Evolutionary conservation across 2,329 filamentous ascomycete genomes (phyloP).

Genomic region (Macrophomina pseudophaseolina): DNA sequence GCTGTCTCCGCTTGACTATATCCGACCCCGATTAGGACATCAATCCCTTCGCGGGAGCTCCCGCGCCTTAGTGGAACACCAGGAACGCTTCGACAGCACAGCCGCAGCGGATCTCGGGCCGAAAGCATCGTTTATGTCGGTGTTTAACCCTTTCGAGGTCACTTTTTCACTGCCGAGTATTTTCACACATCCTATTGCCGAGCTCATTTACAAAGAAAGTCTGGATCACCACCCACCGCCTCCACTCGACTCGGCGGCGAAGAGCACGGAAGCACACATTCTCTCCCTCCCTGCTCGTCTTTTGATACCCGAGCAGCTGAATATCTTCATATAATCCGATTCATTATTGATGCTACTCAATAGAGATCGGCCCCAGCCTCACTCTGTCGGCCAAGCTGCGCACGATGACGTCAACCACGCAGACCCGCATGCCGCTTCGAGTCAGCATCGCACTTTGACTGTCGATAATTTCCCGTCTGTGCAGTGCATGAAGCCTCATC

Average conservation of each 20-base stretch:
- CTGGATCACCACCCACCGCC: not conserved
- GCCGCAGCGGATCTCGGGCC: not conserved
- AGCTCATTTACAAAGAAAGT: too few species aligned
- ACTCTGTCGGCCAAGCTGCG: not conserved
- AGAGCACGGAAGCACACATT: not conserved
- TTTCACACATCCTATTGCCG: not conserved
- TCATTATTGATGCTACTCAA: not conserved
- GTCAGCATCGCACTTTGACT: not conserved
- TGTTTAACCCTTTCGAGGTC: conserved; percentile 4
- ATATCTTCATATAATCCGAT: not conserved
- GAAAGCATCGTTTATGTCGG: not conserved
- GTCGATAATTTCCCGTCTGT: not conserved
- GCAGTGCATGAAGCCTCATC: not conserved
- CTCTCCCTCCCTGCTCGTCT: not conserved
- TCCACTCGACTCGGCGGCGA: not conserved
- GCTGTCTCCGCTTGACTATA: too few species aligned
- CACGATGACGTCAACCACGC: not conserved
- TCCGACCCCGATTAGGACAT: not conserved
- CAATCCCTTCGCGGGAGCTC: not conserved
- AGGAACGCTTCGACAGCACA: not conserved
- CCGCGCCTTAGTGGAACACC: not conserved
- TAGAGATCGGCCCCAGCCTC: not conserved
- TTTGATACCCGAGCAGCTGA: not conserved
- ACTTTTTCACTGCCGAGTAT: not conserved
- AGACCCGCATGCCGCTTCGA: not conserved